These are phyloP conservation scores for Paraphaeosphaeria minitans DNA, from an alignment of 2,329 filamentous ascomycete genomes.

Conservation along the genomic window DNA sequence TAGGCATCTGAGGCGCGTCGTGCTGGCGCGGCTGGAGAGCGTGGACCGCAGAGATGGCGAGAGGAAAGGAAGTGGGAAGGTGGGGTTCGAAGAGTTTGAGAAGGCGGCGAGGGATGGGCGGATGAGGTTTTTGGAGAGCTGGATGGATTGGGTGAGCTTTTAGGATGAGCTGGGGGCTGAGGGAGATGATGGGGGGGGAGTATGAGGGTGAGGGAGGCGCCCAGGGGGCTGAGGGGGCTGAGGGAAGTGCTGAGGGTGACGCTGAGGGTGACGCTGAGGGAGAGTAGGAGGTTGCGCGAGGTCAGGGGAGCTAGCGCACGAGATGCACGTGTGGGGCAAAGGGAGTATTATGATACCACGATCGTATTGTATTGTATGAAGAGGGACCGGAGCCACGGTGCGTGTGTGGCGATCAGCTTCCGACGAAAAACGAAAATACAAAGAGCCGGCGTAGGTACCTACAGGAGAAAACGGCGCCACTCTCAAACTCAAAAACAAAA, in stretches of 20 bases:
- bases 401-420: no score
- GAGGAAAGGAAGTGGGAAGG: slow-evolving; percentile 77
- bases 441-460: no score
- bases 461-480: no score
- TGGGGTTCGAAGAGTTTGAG: slow-evolving; percentile 82
- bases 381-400: background rate
- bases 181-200: background rate
- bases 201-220: no score
- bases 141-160: slow-evolving; percentile 79
- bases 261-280: background rate
- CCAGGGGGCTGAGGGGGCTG: background rate
- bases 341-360: background rate
- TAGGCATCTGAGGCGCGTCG: slow-evolving; percentile 29
- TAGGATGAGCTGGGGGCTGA: background rate
- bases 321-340: background rate
- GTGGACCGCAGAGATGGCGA: slow-evolving; percentile 71
- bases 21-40: slow-evolving; percentile 59
- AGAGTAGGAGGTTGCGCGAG: no score
- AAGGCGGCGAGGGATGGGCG: slow-evolving; percentile 68
- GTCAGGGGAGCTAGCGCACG: no score
- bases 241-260: background rate
- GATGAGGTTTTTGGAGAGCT: slow-evolving; percentile 79
- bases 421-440: no score
- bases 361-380: slow-evolving; percentile 1
- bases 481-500: no score